Percentiles rank a stretch among this genome's conserved stretches.
Conservation (phyloP, 2,329 filamentous ascomycete genomes). For the Colletotrichum sp. region DNA sequence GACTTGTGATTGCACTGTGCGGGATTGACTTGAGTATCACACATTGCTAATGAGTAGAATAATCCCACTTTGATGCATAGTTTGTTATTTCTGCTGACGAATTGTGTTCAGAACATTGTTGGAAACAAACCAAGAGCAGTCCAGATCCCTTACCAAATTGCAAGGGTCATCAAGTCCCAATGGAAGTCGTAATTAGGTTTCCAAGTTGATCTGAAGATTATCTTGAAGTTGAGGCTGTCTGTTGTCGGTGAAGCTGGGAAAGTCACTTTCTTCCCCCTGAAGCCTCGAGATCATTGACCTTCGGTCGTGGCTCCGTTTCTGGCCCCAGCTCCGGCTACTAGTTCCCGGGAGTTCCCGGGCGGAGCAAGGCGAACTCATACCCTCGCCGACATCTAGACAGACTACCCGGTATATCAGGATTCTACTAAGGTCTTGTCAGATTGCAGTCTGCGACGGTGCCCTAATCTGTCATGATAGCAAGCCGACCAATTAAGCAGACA, state of each 20-base stretch:
- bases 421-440: not conserved
- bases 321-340: not conserved
- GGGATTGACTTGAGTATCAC: not conserved
- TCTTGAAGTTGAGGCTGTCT: not conserved
- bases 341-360: not conserved
- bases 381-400: not conserved
- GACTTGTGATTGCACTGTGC: not conserved
- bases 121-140: not conserved
- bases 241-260: not conserved
- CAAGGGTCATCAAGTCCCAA: not conserved
- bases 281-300: not conserved
- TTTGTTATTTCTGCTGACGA: no score
- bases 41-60: not conserved
- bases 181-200: not conserved
- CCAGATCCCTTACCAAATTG: not conserved
- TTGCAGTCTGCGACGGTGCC: not conserved
- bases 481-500: not conserved
- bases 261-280: not conserved
- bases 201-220: not conserved
- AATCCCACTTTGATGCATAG: no score
- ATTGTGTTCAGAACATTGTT: not conserved
- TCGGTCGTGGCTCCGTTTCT: not conserved
- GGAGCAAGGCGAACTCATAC: not conserved
- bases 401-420: not conserved
- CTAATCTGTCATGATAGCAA: not conserved